phyloP scores from a whole-genome alignment of 2,329 filamentous ascomycete genomes.

The Epicoccum nigrum region DNA sequence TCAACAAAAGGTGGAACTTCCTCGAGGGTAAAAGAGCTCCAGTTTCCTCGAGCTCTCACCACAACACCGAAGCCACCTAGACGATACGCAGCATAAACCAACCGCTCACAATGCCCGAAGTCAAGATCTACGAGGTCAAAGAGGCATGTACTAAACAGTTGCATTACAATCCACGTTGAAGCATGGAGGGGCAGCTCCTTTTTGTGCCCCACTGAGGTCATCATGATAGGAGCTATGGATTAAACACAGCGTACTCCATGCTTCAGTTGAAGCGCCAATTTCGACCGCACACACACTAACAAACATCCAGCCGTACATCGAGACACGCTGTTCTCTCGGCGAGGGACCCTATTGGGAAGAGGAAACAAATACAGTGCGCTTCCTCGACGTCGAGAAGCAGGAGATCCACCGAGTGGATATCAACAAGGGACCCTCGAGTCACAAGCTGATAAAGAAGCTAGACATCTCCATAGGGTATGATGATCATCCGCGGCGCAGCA shows the following conservation, averaged over 20 bases:
- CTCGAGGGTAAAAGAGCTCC: constrained; percentile 18
- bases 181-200: constrained; percentile 34
- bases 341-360: constrained; percentile 78
- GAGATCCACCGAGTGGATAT: constrained; percentile 75
- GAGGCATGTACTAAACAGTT: constrained; percentile 37
- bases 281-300: constrained; percentile 11
- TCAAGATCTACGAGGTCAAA: constrained; percentile 45
- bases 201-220: constrained; percentile 34
- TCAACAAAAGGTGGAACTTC: constrained; percentile 43
- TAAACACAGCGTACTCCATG: neutral
- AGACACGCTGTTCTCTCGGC: constrained; percentile 69
- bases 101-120: constrained; percentile 30
- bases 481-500: neutral
- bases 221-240: constrained; percentile 1
- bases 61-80: constrained; percentile 20
- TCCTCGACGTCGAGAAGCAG: constrained; percentile 82
- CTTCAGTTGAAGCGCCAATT: neutral
- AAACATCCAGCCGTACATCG: constrained; percentile 57
- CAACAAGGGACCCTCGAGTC: constrained; percentile 64
- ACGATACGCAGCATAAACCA: constrained; percentile 24
- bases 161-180: neutral
- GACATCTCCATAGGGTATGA: constrained; percentile 60
- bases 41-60: constrained; percentile 10
- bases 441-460: constrained; percentile 62
- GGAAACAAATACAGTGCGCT: constrained; percentile 69